Evolutionary conservation across 202 grass and related monocot species (phyloP).

Genomic region (Thinopyrum obtusiflorum): DNA sequence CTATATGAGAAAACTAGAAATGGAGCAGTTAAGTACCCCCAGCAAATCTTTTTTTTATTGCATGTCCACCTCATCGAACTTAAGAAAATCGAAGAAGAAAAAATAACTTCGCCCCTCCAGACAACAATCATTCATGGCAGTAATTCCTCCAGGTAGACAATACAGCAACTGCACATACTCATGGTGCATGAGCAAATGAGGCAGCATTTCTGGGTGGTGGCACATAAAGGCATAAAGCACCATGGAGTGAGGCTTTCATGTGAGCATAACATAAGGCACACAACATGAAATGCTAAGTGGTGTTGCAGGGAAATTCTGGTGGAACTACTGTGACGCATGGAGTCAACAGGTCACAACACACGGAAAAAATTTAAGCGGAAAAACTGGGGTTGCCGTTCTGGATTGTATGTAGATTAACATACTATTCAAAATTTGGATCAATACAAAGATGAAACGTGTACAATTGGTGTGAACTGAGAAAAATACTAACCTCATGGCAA

Average conservation of each 20-base stretch:
- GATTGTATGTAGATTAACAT: neutral
- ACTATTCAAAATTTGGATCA: neutral
- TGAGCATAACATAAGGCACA: neutral
- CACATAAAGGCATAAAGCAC: too few species aligned
- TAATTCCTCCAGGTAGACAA: too few species aligned
- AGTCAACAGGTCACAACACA: neutral
- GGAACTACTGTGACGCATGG: neutral
- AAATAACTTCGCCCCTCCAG: neutral
- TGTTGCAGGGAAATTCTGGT: neutral
- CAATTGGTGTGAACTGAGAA: neutral
- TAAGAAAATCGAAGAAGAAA: neutral
- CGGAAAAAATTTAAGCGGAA: neutral
- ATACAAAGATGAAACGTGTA: constrained; percentile 6
- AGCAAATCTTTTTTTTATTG: neutral
- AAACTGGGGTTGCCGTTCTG: neutral
- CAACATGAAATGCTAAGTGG: neutral
- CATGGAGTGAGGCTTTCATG: neutral
- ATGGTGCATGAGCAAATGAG: too few species aligned
- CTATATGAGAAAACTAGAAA: neutral
- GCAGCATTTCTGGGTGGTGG: too few species aligned
- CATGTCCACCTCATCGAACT: neutral
- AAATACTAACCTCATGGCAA: constrained; percentile 72
- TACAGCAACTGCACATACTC: too few species aligned
- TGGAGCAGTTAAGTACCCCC: too few species aligned
- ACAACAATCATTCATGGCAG: neutral